Base-by-base conservation (phyloP, 345 rosid species). In the Gossypium anomalum region DNA sequence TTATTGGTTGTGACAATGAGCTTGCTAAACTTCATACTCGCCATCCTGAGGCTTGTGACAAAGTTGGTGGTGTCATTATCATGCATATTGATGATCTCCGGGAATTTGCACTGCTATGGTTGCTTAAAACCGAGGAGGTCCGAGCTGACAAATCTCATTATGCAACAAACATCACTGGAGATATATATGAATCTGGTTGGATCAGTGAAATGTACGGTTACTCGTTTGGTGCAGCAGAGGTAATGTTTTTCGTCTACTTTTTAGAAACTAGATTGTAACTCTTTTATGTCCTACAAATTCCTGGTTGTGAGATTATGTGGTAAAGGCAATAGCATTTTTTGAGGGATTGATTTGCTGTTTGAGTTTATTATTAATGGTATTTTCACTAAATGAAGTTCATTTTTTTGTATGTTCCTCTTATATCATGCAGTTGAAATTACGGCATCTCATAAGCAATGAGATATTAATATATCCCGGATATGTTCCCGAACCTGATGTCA, bases 191-290 rank as follows among this genome's bases (percentile, higher is more conserved):
- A 71, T 90, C 98, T 56, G 99, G 99, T 62, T 95, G 99, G 99
- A 95, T 95, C 75, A 93, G 98, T 75, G 99, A 95, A 81, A 95
- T 95, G 99, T 95, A 95, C 73, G 99, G 99, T 70, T 95, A 95
- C 82, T 91, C 99, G 29, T 95, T 95, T 59, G 99, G 94, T n/a
- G 99, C 99, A 56, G 99, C 99, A 59, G 98, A 95, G 99, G 98
- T 92, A 87, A 62, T 27, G 25, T 43, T 65, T 76, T 68, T 75
- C 22, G 1, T 1, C 72, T 68, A 68, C 57, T 29, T 48, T 38
- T 23, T 59, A 59, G 38, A 59, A 59, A 59, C 41, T 59, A 59
- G 64, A 59, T 59, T 25, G 41, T 59, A 12, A 57, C n/a, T 9
- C 20, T 53, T 34, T 60, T 8, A 15, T 73, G 22, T 68, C 19